Evolutionary conservation across 176 grass and related monocot species (phyloP).

Genomic region (Hordeum marinum): DNA sequence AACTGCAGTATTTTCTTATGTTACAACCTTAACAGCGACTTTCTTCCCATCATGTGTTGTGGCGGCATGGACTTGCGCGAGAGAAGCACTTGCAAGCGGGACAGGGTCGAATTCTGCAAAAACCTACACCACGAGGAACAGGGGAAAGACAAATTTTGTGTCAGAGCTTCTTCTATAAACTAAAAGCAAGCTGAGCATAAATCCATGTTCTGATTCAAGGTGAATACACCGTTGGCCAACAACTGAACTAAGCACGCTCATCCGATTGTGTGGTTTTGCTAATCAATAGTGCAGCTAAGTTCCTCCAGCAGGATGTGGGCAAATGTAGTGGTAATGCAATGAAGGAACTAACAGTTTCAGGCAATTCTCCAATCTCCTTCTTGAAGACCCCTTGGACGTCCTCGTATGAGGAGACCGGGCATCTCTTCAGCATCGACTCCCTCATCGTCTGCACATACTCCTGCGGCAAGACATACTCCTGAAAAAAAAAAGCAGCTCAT

Average conservation of each 20-base stretch:
- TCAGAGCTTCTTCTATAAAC: not conserved
- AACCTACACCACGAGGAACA: conserved; percentile 31
- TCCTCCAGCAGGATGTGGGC: not conserved
- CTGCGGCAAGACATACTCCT: conserved; percentile 86
- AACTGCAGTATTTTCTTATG: not conserved
- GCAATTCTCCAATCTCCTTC: conserved; percentile 70
- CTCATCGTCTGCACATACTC: conserved; percentile 88
- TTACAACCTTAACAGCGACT: conserved; percentile 82
- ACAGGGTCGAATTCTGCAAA: conserved; percentile 94
- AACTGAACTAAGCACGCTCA: not conserved
- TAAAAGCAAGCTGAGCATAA: not conserved
- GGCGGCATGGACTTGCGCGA: conserved; percentile 97
- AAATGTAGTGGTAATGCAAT: conserved; percentile 6
- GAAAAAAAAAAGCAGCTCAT: conserved; percentile 12
- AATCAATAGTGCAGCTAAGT: not conserved
- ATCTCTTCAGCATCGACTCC: conserved; percentile 86
- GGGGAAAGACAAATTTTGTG: not conserved
- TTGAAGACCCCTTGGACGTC: conserved; percentile 57
- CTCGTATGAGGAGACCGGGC: conserved; percentile 82
- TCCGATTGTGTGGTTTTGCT: not conserved
- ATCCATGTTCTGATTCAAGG: not conserved
- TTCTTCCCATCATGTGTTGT: conserved; percentile 80
- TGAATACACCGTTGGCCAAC: too few species aligned
- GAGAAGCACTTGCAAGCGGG: conserved; percentile 91
- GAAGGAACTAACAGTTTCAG: conserved; percentile 55